Conservation (phyloP, 495 filamentous ascomycete genomes). For the Collariella sp. region DNA sequence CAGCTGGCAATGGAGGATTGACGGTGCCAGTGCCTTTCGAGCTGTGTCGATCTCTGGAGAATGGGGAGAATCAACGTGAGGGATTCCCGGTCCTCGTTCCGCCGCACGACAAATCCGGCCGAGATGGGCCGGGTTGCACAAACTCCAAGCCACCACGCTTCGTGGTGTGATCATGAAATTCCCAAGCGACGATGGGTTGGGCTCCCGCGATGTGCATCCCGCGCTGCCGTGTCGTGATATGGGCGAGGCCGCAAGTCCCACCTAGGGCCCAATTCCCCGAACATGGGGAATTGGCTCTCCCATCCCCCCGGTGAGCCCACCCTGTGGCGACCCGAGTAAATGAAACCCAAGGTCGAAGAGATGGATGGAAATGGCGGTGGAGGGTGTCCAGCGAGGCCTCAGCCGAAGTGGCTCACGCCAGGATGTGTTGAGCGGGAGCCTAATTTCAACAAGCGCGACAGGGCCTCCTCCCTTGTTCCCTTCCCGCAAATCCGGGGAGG, state of each 20-base stretch:
- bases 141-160: not conserved
- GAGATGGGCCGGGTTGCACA: not conserved
- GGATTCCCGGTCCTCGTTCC: not conserved
- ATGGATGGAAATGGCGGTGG: constrained; percentile 14
- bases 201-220: no score
- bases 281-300: not conserved
- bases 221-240: no score
- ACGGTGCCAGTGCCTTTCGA: not conserved
- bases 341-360: not conserved
- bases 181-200: no score
- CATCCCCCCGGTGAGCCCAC: constrained; percentile 7
- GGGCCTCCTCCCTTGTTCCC: not conserved
- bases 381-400: not conserved
- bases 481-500: constrained; percentile 22
- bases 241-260: not conserved
- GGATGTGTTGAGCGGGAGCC: not conserved
- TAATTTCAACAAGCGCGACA: constrained; percentile 7
- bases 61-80: not conserved
- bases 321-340: constrained; percentile 2
- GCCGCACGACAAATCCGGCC: not conserved
- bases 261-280: not conserved
- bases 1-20: not conserved
- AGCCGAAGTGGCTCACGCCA: constrained; percentile 7
- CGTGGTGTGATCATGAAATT: no score
- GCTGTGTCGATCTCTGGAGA: not conserved